Percentiles rank a stretch among this genome's conserved stretches.
These are phyloP conservation scores for Cucurbita moschata DNA, from an alignment of 306 rosid species.

Conservation along the genomic window DNA sequence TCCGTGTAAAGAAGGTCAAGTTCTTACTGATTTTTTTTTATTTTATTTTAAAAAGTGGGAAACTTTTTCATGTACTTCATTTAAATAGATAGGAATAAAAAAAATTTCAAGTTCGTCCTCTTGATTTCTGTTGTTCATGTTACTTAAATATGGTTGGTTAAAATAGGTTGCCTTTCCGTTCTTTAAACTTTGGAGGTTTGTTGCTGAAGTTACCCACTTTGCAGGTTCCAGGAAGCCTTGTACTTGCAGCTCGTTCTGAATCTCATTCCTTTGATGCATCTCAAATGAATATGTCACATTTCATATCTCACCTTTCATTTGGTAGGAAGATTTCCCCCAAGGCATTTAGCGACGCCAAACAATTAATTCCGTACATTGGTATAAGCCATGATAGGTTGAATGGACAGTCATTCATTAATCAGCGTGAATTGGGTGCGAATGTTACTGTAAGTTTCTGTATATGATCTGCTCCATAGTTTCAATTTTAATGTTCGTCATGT, in stretches of 20 bases:
- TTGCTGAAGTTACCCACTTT: conserved; percentile 4
- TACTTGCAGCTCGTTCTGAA: conserved; percentile 73
- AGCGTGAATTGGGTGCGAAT: conserved; percentile 50
- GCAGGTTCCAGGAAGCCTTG: conserved; percentile 91
- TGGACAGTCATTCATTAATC: conserved; percentile 66
- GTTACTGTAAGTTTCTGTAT: conserved; percentile 66
- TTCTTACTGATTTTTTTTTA: not conserved
- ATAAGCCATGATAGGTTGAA: conserved; percentile 73
- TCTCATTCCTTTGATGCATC: conserved; percentile 88
- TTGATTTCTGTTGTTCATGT: not conserved
- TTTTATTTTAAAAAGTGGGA: not conserved
- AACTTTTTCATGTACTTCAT: not conserved
- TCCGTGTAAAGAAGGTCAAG: conserved; percentile 83
- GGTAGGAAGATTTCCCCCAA: conserved; percentile 56
- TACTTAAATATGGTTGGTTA: not conserved
- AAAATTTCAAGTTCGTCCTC: not conserved
- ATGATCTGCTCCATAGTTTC: not conserved
- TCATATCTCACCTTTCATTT: conserved; percentile 61
- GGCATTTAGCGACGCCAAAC: conserved; percentile 54
- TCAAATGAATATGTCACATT: conserved; percentile 95
- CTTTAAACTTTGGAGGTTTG: not conserved
- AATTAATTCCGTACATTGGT: conserved; percentile 68
- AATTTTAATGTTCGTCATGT: not conserved
- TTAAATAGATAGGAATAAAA: not conserved
- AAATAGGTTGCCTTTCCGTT: not conserved